Percentiles rank a stretch among this genome's conserved stretches.
Conservation (phyloP, 768 basidiomycete genomes). For the Trametes gibbosa region DNA sequence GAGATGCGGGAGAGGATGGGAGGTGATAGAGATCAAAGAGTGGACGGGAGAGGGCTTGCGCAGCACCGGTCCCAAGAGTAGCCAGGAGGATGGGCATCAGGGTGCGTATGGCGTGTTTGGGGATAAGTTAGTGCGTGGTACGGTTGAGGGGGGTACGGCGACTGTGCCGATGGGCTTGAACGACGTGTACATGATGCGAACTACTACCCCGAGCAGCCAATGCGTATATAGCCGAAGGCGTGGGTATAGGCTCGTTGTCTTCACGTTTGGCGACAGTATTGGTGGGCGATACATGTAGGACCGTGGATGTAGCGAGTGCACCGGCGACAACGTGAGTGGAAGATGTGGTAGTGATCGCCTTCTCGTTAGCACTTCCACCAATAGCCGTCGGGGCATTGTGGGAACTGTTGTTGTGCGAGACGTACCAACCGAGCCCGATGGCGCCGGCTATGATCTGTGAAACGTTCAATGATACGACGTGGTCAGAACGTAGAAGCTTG, state of each 20-base stretch:
- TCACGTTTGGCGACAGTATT: constrained; percentile 51
- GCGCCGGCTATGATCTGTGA: constrained; percentile 50
- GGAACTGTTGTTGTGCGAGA: constrained; percentile 47
- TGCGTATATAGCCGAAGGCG: constrained; percentile 19
- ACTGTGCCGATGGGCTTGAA: constrained; percentile 10
- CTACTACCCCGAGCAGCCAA: constrained; percentile 8
- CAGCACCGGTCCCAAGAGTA: constrained; percentile 22
- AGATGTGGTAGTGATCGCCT: constrained; percentile 1
- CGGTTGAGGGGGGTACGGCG: constrained; percentile 19
- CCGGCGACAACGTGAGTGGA: constrained; percentile 22
- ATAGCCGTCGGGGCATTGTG: constrained; percentile 57
- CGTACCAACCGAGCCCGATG: constrained; percentile 57
- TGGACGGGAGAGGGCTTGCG: constrained; percentile 29
- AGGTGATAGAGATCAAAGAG: constrained; percentile 22
- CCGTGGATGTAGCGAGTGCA: constrained; percentile 24
- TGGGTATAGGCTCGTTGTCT: constrained; percentile 22
- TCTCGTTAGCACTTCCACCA: constrained; percentile 52
- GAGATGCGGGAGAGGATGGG: background rate
- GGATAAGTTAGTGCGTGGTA: constrained; percentile 17
- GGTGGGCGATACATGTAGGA: constrained; percentile 57
- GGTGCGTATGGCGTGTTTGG: background rate
- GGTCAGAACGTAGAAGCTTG: constrained; percentile 2
- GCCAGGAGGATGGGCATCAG: constrained; percentile 6
- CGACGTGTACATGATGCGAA: constrained; percentile 7
- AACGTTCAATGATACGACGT: background rate